phyloP scores from a whole-genome alignment of 2,329 filamentous ascomycete genomes.

The Teratosphaeriaceae sp. region DNA sequence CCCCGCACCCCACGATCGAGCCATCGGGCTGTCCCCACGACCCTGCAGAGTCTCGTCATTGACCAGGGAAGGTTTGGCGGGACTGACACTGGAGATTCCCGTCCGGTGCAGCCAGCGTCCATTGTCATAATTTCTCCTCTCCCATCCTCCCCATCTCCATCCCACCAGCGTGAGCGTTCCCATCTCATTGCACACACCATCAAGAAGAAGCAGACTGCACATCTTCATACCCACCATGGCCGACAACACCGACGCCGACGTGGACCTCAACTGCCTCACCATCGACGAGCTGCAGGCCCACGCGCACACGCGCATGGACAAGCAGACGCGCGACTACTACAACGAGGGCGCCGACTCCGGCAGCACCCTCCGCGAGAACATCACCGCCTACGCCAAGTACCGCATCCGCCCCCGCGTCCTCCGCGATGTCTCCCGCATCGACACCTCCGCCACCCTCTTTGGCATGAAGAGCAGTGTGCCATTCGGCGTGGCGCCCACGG shows the following conservation, averaged over 20 bases:
- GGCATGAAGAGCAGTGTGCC: constrained; percentile 42
- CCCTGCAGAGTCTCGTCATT: background rate
- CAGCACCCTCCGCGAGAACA: constrained; percentile 42
- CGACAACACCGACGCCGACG: constrained; percentile 3
- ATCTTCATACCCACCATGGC: constrained; percentile 3
- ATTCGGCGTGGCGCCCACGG: constrained; percentile 48
- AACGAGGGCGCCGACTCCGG: constrained; percentile 33
- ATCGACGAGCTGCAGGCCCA: constrained; percentile 35
- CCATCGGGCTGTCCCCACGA: background rate
- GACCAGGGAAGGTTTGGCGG: background rate
- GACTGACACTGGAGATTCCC: background rate
- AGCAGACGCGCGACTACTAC: constrained; percentile 35
- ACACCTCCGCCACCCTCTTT: constrained; percentile 41
- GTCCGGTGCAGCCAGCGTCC: too few relatives aligned
- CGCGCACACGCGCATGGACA: constrained; percentile 33
- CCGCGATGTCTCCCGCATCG: constrained; percentile 33
- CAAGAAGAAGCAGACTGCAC: too few relatives aligned
- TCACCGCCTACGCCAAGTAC: constrained; percentile 44
- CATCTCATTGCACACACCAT: background rate
- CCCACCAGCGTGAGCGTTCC: too few relatives aligned
- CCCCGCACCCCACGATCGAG: too few relatives aligned
- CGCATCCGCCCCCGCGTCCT: constrained; percentile 36
- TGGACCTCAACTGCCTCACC: constrained; percentile 38
- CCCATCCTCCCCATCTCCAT: too few relatives aligned
- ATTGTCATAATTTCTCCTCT: background rate